Percentiles rank a stretch among this genome's conserved stretches.
Conservation (phyloP, 352 stramenopile genomes). For the Phytophthora litchii region DNA sequence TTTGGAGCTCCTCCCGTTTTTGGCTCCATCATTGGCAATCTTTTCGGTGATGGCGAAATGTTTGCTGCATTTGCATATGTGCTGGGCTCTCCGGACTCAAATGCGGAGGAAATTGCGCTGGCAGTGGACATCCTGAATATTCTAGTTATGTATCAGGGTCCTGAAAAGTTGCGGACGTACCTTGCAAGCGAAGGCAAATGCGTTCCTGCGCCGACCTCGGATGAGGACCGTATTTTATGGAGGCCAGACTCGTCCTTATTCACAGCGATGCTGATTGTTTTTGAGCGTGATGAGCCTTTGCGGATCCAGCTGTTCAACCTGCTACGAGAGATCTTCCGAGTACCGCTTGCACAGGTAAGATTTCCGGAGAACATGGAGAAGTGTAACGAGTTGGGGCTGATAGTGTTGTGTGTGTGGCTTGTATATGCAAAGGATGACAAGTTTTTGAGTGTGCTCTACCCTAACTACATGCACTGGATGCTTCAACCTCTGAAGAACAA, state of each 20-base stretch:
- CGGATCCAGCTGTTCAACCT: conserved; percentile 73
- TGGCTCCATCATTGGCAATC: conserved; percentile 60
- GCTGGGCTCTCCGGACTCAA: conserved; percentile 54
- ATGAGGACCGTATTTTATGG: conserved; percentile 73
- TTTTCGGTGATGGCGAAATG: conserved; percentile 69
- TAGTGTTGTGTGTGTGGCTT: conserved; percentile 1
- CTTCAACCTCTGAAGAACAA: conserved; percentile 81
- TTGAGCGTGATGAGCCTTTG: conserved; percentile 66
- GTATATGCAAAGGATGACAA: conserved; percentile 70
- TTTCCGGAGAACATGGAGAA: neutral
- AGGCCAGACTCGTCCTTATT: conserved; percentile 73
- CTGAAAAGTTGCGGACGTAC: conserved; percentile 67
- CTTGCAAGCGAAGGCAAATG: conserved; percentile 77
- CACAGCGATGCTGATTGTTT: conserved; percentile 68
- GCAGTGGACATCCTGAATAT: conserved; percentile 74
- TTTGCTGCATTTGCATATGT: conserved; percentile 63
- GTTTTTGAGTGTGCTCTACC: conserved; percentile 86
- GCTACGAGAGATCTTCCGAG: conserved; percentile 74
- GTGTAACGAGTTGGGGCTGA: neutral
- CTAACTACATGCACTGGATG: conserved; percentile 88
- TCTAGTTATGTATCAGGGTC: conserved; percentile 73
- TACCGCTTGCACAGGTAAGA: conserved; percentile 68
- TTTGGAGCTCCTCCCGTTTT: conserved; percentile 65
- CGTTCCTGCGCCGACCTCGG: conserved; percentile 55
- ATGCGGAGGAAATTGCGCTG: conserved; percentile 50